phyloP scores from a whole-genome alignment of 163 green algal genomes.

The Smithsoniella earleae region DNA sequence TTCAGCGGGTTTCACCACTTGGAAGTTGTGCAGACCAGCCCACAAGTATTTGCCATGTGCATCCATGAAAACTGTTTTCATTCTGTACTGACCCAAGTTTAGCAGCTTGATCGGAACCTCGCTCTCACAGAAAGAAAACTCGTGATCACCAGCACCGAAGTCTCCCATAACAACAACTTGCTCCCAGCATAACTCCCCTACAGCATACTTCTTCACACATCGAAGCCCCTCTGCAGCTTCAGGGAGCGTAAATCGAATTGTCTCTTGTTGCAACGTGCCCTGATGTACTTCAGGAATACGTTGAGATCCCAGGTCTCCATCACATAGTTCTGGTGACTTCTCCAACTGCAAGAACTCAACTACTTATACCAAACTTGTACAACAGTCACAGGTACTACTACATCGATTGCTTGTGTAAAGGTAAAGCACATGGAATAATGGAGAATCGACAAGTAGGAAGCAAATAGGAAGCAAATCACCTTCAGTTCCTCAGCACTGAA shows the following conservation, averaged over 20 bases:
- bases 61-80: slow-evolving; percentile 31
- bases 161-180: slow-evolving; percentile 23
- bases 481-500: too few species aligned
- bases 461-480: too few species aligned
- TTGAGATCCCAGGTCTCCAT: neutral
- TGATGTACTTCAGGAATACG: neutral
- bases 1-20: slow-evolving; percentile 1
- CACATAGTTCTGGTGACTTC: too few species aligned
- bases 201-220: slow-evolving; percentile 24
- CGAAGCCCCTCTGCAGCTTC: slow-evolving; percentile 1
- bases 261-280: slow-evolving; percentile 19
- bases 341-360: too few species aligned
- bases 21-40: slow-evolving; percentile 26
- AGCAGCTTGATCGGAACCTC: neutral
- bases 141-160: slow-evolving; percentile 1
- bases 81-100: slow-evolving; percentile 14
- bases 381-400: too few species aligned
- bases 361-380: too few species aligned
- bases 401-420: too few species aligned
- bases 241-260: slow-evolving; percentile 10
- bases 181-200: slow-evolving; percentile 22
- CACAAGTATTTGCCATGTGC: slow-evolving; percentile 14
- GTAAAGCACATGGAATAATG: neutral
- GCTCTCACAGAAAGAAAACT: slow-evolving; percentile 14
- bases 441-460: neutral